A percentile compares a stretch with the other conserved stretches of the same genome.
Conservation (phyloP, 371 early-diverging fungal genomes). For the Mucor velutinosus region DNA sequence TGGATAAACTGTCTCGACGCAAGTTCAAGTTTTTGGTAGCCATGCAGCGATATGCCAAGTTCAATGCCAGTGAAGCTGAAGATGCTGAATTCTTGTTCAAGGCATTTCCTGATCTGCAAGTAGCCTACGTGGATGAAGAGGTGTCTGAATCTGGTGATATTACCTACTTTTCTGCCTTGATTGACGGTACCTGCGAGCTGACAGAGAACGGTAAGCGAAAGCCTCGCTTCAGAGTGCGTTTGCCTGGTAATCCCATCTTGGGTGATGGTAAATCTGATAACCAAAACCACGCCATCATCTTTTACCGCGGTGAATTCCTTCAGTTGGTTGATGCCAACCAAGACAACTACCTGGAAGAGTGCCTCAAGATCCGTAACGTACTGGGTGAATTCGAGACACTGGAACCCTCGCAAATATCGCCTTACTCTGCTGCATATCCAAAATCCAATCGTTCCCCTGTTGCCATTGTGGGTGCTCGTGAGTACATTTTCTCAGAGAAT, state of each 20-base stretch:
- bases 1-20: slow-evolving; percentile 67
- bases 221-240: slow-evolving; percentile 75
- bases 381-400: slow-evolving; percentile 87
- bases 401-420: slow-evolving; percentile 65
- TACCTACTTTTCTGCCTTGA: slow-evolving; percentile 70
- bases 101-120: slow-evolving; percentile 80
- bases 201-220: slow-evolving; percentile 69
- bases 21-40: slow-evolving; percentile 88
- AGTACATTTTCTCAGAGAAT: slow-evolving; percentile 90
- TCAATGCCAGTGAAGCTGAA: slow-evolving; percentile 76
- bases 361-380: slow-evolving; percentile 85
- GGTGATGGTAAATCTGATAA: slow-evolving; percentile 94
- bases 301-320: slow-evolving; percentile 83
- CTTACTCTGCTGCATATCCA: slow-evolving; percentile 61
- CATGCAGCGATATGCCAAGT: slow-evolving; percentile 86
- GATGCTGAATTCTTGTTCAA: slow-evolving; percentile 78
- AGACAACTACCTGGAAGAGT: slow-evolving; percentile 91
- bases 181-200: slow-evolving; percentile 74
- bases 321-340: slow-evolving; percentile 92
- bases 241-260: slow-evolving; percentile 88
- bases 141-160: slow-evolving; percentile 56
- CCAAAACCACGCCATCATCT: slow-evolving; percentile 87
- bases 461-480: slow-evolving; percentile 90
- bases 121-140: slow-evolving; percentile 82
- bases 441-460: slow-evolving; percentile 64